Evolutionary conservation across 2,329 filamentous ascomycete genomes (phyloP).

Genomic region (Gnomoniopsis smithogilvyi): DNA sequence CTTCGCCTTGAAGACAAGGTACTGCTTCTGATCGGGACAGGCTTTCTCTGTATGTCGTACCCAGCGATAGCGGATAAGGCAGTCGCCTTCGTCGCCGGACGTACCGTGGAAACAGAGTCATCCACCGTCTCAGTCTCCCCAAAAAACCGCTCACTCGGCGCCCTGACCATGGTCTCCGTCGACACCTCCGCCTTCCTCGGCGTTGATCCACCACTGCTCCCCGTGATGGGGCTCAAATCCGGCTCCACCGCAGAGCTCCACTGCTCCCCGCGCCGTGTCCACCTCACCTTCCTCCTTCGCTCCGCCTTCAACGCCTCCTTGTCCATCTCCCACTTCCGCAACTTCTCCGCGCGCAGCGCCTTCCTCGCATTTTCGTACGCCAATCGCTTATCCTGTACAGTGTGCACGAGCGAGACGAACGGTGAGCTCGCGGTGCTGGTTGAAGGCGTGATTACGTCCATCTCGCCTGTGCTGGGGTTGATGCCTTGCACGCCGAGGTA

Average conservation of each 20-base stretch:
- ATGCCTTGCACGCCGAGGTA: conserved; percentile 57
- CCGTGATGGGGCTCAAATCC: conserved; percentile 45
- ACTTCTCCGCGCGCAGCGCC: conserved; percentile 40
- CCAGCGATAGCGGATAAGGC: background rate
- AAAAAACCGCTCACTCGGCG: background rate
- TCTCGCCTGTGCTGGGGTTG: conserved; percentile 54
- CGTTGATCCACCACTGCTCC: conserved; percentile 27
- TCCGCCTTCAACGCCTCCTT: conserved; percentile 35
- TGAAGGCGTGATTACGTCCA: conserved; percentile 37
- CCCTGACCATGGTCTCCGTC: conserved; percentile 12
- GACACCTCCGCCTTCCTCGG: conserved; percentile 19
- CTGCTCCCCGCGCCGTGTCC: conserved; percentile 42
- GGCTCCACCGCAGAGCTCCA: conserved; percentile 53
- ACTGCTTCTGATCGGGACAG: background rate
- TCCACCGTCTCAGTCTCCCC: background rate
- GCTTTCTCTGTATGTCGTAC: background rate
- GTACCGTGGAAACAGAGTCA: background rate
- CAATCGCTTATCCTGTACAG: conserved; percentile 32
- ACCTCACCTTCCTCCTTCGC: conserved; percentile 33
- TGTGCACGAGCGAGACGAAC: conserved; percentile 29
- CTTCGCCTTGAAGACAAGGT: conserved; percentile 19
- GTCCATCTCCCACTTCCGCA: conserved; percentile 40
- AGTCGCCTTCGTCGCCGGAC: background rate
- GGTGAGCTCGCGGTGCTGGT: conserved; percentile 11
- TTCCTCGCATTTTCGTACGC: conserved; percentile 38